These are phyloP conservation scores for Claviceps paspali DNA, from an alignment of 2,329 filamentous ascomycete genomes.

Conservation along the genomic window DNA sequence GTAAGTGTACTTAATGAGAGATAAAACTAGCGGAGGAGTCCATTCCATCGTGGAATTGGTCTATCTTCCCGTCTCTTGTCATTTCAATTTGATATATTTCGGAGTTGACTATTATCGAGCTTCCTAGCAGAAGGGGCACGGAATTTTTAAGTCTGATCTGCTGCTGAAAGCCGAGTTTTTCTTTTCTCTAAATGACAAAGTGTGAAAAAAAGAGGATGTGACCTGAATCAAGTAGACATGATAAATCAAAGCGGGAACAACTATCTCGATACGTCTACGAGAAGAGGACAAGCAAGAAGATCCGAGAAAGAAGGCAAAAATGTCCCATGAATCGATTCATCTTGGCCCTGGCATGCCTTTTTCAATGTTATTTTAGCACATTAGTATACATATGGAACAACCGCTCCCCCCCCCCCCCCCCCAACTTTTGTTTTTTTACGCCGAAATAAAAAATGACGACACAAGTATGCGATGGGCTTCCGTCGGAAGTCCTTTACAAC, in stretches of 20 bases:
- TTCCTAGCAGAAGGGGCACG: not conserved
- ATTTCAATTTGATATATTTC: constrained; percentile 17
- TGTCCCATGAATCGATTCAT: too few relatives aligned
- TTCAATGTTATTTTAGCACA: constrained; percentile 2
- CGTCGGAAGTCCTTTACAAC: constrained; percentile 13
- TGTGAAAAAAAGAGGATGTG: not conserved
- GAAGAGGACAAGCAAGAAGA: too few relatives aligned
- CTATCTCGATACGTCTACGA: too few relatives aligned
- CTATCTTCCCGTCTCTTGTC: constrained; percentile 2
- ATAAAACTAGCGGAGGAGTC: constrained; percentile 14
- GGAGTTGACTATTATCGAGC: constrained; percentile 14
- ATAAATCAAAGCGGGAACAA: too few relatives aligned
- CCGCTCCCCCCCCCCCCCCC: too few relatives aligned
- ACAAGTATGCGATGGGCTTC: too few relatives aligned
- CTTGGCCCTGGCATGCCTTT: constrained; percentile 8
- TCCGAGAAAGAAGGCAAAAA: too few relatives aligned
- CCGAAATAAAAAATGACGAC: too few relatives aligned
- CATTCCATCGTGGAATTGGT: constrained; percentile 14
- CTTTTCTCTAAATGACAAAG: not conserved
- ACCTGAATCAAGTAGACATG: not conserved
- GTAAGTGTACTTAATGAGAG: constrained; percentile 25
- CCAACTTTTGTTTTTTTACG: too few relatives aligned
- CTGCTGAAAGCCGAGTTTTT: too few relatives aligned
- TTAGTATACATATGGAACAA: constrained; percentile 3
- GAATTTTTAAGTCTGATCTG: too few relatives aligned